These are phyloP conservation scores for Neolentinus lepideus DNA, from an alignment of 1,284 basidiomycete species.

Conservation along the genomic window DNA sequence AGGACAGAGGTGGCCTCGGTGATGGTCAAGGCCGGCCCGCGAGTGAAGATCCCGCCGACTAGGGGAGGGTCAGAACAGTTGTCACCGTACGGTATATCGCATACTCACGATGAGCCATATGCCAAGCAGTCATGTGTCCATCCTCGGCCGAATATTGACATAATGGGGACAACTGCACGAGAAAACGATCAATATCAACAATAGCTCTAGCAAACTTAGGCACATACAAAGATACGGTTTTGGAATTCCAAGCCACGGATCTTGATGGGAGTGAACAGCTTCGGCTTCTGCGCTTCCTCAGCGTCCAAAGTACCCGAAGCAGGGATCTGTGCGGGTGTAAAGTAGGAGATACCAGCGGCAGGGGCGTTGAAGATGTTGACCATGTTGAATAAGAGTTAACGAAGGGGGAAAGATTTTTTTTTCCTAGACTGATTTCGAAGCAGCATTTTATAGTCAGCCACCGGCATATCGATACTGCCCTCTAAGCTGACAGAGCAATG, in stretches of 20 bases:
- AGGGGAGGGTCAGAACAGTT: not conserved
- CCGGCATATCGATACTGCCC: not conserved
- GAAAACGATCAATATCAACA: no score
- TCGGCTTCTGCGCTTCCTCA: conserved; percentile 36
- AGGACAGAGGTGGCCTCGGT: conserved; percentile 67
- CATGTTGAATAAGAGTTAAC: not conserved
- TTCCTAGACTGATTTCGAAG: not conserved
- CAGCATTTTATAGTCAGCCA: not conserved
- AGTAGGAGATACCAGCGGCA: conserved; percentile 38
- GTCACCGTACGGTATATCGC: not conserved
- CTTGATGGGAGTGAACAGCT: conserved; percentile 58
- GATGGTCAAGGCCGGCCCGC: conserved; percentile 53
- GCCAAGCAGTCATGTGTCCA: conserved; percentile 67
- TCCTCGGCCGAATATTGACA: conserved; percentile 68
- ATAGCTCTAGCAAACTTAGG: no score
- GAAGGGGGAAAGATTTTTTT: not conserved
- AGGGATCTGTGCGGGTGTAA: conserved; percentile 44
- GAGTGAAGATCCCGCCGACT: conserved; percentile 38
- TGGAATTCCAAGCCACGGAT: conserved; percentile 59
- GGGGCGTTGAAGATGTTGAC: conserved; percentile 18
- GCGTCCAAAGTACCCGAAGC: conserved; percentile 41
- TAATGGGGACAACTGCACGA: conserved; percentile 58
- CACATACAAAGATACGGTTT: conserved; percentile 53
- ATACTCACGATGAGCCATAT: conserved; percentile 59
- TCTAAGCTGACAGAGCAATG: not conserved